Conservation (phyloP, 805 yeast genomes). For the Metschnikowia lachancei region DNA sequence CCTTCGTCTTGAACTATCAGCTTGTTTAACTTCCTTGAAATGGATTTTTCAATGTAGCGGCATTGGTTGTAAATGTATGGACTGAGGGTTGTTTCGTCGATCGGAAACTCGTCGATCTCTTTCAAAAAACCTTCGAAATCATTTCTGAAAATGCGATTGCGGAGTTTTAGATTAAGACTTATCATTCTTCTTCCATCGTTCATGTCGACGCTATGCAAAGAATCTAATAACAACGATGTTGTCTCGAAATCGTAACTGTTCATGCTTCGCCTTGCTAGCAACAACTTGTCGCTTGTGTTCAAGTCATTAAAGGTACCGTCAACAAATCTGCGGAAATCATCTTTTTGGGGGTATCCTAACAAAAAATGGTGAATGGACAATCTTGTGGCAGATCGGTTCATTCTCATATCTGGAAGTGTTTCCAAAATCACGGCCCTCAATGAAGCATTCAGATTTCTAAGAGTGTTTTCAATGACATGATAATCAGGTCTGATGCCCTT, state of each 20-base stretch:
- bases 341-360: conserved; percentile 18
- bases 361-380: conserved; percentile 16
- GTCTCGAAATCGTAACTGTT: conserved; percentile 28
- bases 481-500: conserved; percentile 39
- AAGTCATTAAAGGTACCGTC: conserved; percentile 15
- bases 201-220: conserved; percentile 25
- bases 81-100: conserved; percentile 29
- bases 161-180: conserved; percentile 25
- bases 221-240: conserved; percentile 23
- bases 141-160: conserved; percentile 22
- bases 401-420: conserved; percentile 26
- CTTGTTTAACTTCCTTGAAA: conserved; percentile 8
- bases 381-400: conserved; percentile 21
- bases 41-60: conserved; percentile 27
- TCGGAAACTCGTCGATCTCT: conserved; percentile 30
- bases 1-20: neutral
- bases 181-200: conserved; percentile 28
- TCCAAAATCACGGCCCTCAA: conserved; percentile 20
- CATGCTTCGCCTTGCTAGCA: conserved; percentile 30
- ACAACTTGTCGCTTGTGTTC: conserved; percentile 28
- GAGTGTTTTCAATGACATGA: conserved; percentile 31
- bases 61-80: conserved; percentile 37
- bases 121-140: conserved; percentile 22
- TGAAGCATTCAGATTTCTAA: conserved; percentile 25
- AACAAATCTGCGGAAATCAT: conserved; percentile 19